phyloP scores from a whole-genome alignment of 2,329 filamentous ascomycete genomes.

The Escovopsis sp. region DNA sequence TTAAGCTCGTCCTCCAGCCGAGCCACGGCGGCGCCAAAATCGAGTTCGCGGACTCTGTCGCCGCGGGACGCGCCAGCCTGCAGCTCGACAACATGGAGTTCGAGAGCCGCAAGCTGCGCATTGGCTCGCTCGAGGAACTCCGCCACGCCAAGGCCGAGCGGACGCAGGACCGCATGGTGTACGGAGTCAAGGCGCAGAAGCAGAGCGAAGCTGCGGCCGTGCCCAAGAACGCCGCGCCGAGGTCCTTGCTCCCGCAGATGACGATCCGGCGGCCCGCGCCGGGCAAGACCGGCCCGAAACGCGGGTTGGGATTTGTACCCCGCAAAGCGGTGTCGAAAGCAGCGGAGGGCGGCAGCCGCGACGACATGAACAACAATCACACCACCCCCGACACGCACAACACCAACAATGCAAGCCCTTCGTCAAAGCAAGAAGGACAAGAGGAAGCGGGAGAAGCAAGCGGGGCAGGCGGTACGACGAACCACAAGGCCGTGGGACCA shows the following conservation, averaged over 20 bases:
- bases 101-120: slow-evolving; percentile 36
- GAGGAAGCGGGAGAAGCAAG: slow-evolving; percentile 4
- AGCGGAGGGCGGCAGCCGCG: slow-evolving; percentile 9
- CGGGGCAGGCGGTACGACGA: slow-evolving; percentile 7
- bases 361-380: slow-evolving; percentile 9
- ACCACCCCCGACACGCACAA: no score
- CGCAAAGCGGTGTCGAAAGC: slow-evolving; percentile 9
- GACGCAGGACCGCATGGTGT: slow-evolving; percentile 13
- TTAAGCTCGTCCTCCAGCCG: slow-evolving; percentile 65
- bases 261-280: slow-evolving; percentile 26
- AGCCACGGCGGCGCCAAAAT: slow-evolving; percentile 74
- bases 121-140: slow-evolving; percentile 38
- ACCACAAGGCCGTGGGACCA: slow-evolving; percentile 8
- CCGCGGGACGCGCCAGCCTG: slow-evolving; percentile 57
- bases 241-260: slow-evolving; percentile 28
- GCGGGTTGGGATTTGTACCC: slow-evolving; percentile 27
- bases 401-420: no score
- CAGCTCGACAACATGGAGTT: slow-evolving; percentile 41
- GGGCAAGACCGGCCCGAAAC: slow-evolving; percentile 25
- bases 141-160: slow-evolving; percentile 33
- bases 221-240: slow-evolving; percentile 7
- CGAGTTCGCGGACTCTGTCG: slow-evolving; percentile 57
- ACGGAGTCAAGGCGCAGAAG: slow-evolving; percentile 18
- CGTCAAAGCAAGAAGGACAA: neutral
- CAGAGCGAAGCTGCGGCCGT: slow-evolving; percentile 7